phyloP scores from a whole-genome alignment of 371 early-diverging fungal species.

The Mortierella sp. region DNA sequence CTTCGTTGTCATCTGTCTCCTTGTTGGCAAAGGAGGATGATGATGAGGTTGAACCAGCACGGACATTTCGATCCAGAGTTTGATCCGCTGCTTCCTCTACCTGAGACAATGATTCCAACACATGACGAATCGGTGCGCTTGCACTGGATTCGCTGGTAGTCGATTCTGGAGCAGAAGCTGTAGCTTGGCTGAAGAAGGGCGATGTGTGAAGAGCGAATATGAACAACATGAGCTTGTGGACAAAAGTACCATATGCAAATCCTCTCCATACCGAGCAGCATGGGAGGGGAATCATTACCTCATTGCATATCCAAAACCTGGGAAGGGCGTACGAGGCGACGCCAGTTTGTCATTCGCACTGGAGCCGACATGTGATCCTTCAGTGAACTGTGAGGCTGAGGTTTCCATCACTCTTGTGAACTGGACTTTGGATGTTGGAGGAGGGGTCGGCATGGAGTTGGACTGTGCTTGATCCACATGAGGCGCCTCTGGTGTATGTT shows the following conservation, averaged over 20 bases:
- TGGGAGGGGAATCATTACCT: slow-evolving; percentile 16
- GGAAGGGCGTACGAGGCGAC: slow-evolving; percentile 20
- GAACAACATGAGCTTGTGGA: no score
- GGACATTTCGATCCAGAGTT: slow-evolving; percentile 1
- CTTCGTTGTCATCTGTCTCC: slow-evolving; percentile 6
- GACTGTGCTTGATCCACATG: neutral
- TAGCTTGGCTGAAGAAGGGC: no score
- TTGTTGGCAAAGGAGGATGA: neutral
- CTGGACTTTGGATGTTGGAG: slow-evolving; percentile 22
- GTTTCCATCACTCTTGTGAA: slow-evolving; percentile 20
- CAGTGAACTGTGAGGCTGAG: neutral
- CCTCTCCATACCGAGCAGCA: no score
- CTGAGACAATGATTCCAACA: no score
- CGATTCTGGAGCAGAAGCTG: no score
- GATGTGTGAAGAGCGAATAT: no score
- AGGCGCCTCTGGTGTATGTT: neutral
- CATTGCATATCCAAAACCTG: slow-evolving; percentile 3
- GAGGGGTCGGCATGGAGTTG: slow-evolving; percentile 35
- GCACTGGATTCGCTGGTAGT: no score
- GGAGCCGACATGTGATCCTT: neutral
- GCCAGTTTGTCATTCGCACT: neutral
- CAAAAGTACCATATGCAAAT: no score
- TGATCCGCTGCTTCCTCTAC: slow-evolving; percentile 1
- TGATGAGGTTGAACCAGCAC: slow-evolving; percentile 4
- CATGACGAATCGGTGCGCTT: no score